Evolutionary conservation across 2,329 filamentous ascomycete genomes (phyloP).

Genomic region (Aspergillus novofumigatus): DNA sequence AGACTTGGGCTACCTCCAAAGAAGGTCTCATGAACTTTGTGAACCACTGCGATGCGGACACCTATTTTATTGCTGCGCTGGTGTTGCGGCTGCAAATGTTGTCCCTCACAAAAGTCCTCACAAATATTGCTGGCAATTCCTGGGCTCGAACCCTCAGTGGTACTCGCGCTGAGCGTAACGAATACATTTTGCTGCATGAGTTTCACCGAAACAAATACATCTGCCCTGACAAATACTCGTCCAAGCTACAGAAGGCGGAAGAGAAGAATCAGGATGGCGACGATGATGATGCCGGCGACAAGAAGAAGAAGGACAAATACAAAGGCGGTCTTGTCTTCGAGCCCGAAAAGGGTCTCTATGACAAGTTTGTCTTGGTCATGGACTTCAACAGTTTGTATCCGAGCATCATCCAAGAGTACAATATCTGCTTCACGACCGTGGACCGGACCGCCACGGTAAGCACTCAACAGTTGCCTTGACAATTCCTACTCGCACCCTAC

Average conservation of each 20-base stretch:
- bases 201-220: constrained; percentile 98
- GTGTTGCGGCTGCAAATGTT: constrained; percentile 87
- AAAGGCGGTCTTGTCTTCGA: constrained; percentile 98
- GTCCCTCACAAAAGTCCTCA: constrained; percentile 88
- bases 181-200: constrained; percentile 97
- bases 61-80: constrained; percentile 89
- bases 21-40: constrained; percentile 90
- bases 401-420: constrained; percentile 98
- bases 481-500: background rate
- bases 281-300: constrained; percentile 62
- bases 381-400: constrained; percentile 99
- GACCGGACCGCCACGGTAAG: constrained; percentile 69
- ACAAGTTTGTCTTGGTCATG: constrained; percentile 98
- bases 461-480: constrained; percentile 5
- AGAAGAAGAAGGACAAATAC: constrained; percentile 98
- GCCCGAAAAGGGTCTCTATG: constrained; percentile 93
- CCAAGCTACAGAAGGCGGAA: constrained; percentile 68
- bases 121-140: constrained; percentile 94
- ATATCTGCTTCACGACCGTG: constrained; percentile 98
- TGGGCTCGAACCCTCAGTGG: constrained; percentile 95
- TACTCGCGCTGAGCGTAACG: constrained; percentile 94
- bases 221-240: constrained; percentile 88
- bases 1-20: constrained; percentile 78
- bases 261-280: constrained; percentile 65
- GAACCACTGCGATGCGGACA: constrained; percentile 90